phyloP scores from a whole-genome alignment of 2,329 filamentous ascomycete species.

The Neofusicoccum kwambonambiense region DNA sequence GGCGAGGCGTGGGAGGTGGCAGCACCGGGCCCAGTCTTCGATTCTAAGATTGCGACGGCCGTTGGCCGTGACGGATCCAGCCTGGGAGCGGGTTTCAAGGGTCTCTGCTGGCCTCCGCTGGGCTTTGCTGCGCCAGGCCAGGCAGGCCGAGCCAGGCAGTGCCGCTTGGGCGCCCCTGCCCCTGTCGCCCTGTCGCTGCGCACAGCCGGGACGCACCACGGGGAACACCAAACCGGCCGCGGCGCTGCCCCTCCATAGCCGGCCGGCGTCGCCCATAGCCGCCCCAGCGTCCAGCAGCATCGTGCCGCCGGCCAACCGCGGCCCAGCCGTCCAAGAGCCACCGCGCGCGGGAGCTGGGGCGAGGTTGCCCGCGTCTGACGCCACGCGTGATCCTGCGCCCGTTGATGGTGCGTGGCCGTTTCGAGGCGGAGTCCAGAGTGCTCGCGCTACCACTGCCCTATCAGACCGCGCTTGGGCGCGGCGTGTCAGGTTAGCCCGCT shows the following conservation, averaged over 20 bases:
- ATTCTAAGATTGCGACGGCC: conserved; percentile 9
- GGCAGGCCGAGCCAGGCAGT: no score
- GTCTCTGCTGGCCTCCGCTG: not conserved
- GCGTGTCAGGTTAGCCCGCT: not conserved
- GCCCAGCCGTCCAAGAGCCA: not conserved
- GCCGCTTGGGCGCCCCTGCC: no score
- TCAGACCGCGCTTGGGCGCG: not conserved
- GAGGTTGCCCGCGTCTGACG: not conserved
- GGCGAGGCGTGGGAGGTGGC: not conserved
- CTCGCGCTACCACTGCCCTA: not conserved
- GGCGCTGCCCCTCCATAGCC: no score
- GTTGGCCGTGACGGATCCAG: not conserved
- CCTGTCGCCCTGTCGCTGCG: no score
- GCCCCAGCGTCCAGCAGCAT: no score
- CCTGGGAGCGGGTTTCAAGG: conserved; percentile 9
- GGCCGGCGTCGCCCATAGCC: no score
- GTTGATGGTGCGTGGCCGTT: not conserved
- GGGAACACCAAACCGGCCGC: no score
- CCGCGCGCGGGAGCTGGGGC: not conserved
- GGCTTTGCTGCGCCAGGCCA: no score
- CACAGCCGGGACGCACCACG: no score
- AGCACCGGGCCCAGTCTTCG: not conserved
- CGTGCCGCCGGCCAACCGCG: no score
- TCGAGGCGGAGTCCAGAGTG: not conserved
- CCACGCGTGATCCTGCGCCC: not conserved